Percentiles rank a stretch among this genome's conserved stretches.
Evolutionary conservation across 2,329 filamentous ascomycete species (phyloP).

Genomic region (Graphilbum ipis-grandicollis): DNA sequence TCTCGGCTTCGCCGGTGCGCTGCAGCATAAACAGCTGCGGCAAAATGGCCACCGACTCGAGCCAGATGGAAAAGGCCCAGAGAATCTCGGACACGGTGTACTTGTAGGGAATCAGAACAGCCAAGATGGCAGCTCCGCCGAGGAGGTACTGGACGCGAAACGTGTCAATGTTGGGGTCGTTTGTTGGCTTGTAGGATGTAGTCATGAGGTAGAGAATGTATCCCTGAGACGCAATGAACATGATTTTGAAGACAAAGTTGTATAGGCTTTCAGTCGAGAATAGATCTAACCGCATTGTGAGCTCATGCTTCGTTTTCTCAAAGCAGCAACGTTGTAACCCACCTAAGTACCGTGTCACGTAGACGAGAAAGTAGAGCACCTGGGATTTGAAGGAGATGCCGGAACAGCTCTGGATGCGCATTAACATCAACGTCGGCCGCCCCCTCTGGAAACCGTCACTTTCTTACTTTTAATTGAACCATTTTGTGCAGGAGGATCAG

Average conservation of each 20-base stretch:
- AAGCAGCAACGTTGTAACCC: slow-evolving; percentile 10
- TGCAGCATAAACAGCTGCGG: slow-evolving; percentile 98
- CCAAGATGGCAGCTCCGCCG: slow-evolving; percentile 61
- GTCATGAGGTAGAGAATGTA: slow-evolving; percentile 99
- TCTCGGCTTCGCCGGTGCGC: slow-evolving; percentile 92
- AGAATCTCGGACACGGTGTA: slow-evolving; percentile 75
- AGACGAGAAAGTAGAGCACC: slow-evolving; percentile 84
- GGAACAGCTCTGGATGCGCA: slow-evolving; percentile 63
- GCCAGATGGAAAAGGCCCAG: slow-evolving; percentile 97
- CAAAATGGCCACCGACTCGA: slow-evolving; percentile 90
- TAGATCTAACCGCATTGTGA: slow-evolving; percentile 55
- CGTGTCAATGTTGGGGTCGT: slow-evolving; percentile 91
- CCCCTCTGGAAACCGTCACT: too few relatives aligned
- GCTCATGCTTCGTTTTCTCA: too few relatives aligned
- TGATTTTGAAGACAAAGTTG: slow-evolving; percentile 88
- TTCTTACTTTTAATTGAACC: slow-evolving; percentile 67
- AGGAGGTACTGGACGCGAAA: slow-evolving; percentile 94
- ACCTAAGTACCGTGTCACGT: slow-evolving; percentile 84
- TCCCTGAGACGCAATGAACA: slow-evolving; percentile 77
- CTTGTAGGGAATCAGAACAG: slow-evolving; percentile 67
- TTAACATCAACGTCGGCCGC: too few relatives aligned
- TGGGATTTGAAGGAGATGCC: slow-evolving; percentile 99
- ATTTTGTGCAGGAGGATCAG: slow-evolving; percentile 95
- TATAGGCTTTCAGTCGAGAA: slow-evolving; percentile 74
- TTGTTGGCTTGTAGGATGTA: slow-evolving; percentile 90